Base-by-base conservation (phyloP, 2,329 filamentous ascomycete genomes). In the Canariomyces notabilis region DNA sequence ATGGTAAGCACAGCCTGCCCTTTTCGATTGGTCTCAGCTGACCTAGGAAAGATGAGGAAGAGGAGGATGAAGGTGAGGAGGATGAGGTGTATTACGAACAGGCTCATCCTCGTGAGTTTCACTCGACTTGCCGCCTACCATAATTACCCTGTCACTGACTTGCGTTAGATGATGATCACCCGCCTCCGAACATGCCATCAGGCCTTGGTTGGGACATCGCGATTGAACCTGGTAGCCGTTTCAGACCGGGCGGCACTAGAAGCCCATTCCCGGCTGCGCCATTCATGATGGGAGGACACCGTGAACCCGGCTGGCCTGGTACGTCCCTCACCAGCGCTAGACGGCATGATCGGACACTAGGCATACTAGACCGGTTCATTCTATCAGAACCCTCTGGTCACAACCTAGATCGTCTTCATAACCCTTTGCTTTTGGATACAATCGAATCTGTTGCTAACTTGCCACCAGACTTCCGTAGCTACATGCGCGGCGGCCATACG, bases 41-140 rank as follows among this genome's bases (percentile, higher is more conserved):
- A 58, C 41, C 33, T 67, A 65, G 73, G 71, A n/a, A 73, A 33
- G 76, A 77, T 5, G 77, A 80, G 4, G 87, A 89, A 37, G 83
- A 86, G 15, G 84, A 86, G 33, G 82, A 83, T 35, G 80, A 83
- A 18, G 79, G 81, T 22, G 79, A 81, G 6, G 85, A 88, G 36
- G 85, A 88, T 41, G 79, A 80, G 16, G 77, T 82, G 44, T 81
- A 80, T 57, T 82, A 80, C 50, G 78, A 81, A 49, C 76, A 79
- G 19, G 74, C 75, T 23, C 79, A 76, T 63, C 71, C 75, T 48
- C 69, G 76, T 80, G 70, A 67, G 75, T 72, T 44, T 23, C 46
- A 37, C 22, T 16, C 31, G 29, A 33, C 36, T 45, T 16, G 20
- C 44, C 49, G 59, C 12, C 18, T 15, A 29, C 26, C 5, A 14